Base-by-base conservation (phyloP, 257 asterid species). In the Coffea eugenioides region DNA sequence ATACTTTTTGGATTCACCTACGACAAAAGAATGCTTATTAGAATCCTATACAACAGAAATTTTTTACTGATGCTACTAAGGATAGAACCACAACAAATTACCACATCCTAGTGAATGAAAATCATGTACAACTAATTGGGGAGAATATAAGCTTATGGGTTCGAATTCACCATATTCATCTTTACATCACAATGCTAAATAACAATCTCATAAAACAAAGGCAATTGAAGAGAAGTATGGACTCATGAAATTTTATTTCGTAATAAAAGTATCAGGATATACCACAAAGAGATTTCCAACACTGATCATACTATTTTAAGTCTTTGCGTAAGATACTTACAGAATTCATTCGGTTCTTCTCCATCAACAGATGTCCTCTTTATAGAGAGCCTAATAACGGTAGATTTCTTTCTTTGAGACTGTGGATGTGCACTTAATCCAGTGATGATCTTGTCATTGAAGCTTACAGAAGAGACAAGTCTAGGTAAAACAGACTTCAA, bases 371-470 rank as follows among this genome's bases (percentile, higher is more conserved):
- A 91, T 82, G 87, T 90, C 83, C 97, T 85, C 89, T 85, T 92
- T 49, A 94, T 83, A 10, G 98, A 96, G 46, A 96, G 93, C 82
- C 97, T 91, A 65, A 92, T 88, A 67, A 91, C 94, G 51, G 97
- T 73, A 57, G 99, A 88, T 86, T 89, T 96, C 91, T 78, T 92
- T 80, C 82, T 84, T 77, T 89, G 98, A 80, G 94, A 81, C 62
- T 83, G 89, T 73, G 83, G 65, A 78, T 88, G 89, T 20, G 87
- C 69, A 84, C 71, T 84, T 77, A 87, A 71, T 72, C 89, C 76
- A 45, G 27, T 69, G 80, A 79, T 82, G 85, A 85, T 87, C 90
- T 85, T 90, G 76, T 93, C 96, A 71, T 91, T 95, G 71, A 89
- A 94, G 80, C 97, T 92, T 78, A 89, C 69, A 65, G 96, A 86